Evolutionary conservation across 73 alveolate genomes (phyloP), one percentile per base, ranked within the genome.

Genomic region (Loxodes magnus): DNA sequence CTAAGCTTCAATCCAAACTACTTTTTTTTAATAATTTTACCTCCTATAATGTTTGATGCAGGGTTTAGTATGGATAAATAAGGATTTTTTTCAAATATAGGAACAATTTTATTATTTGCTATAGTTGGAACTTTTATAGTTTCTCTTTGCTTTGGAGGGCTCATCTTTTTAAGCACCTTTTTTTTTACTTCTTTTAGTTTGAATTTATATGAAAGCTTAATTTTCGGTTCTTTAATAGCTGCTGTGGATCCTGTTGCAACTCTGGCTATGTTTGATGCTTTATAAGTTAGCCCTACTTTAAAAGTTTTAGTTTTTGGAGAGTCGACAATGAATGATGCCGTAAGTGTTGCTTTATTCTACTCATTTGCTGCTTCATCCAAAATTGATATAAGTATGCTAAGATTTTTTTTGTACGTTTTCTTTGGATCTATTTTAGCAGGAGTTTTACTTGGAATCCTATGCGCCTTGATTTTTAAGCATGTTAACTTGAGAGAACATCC

Each of bases 231-330:
- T 2, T 42, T 64, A n/a, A 53, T 64, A 16, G 51, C 79, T 26
- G 79, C 79, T 9, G 64, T 64, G 2, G 79, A 64, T 30, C 79
- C 79, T 14, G 79, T 64, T 4, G 79, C 79, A 4, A 64, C 79
- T n/a, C 25, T 64, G 5, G 28, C 64, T 12, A 64, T 64, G 3
- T 64, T 64, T 22, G 55, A 38, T 33, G 69, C 72, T 4, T 24
- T 64, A n/a, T 39, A 44, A n/a, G 42, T 64, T 19, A 41, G 20
- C 30, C 33, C 30, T 19, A 56, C 33, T 2, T 22, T 64, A 17
- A 43, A 56, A 33, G n/a, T 43, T 36, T 37, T 64, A 1, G 79
- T 64, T 0, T 53, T 64, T 12, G 79, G 79, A 19, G 79, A 64
- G 29, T 12, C 57, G 2, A 39, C 35, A 6, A 3, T 64, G 44